Evolutionary conservation across 129 eudicot genomes (phyloP).

Genomic region (Artemisia annua): DNA sequence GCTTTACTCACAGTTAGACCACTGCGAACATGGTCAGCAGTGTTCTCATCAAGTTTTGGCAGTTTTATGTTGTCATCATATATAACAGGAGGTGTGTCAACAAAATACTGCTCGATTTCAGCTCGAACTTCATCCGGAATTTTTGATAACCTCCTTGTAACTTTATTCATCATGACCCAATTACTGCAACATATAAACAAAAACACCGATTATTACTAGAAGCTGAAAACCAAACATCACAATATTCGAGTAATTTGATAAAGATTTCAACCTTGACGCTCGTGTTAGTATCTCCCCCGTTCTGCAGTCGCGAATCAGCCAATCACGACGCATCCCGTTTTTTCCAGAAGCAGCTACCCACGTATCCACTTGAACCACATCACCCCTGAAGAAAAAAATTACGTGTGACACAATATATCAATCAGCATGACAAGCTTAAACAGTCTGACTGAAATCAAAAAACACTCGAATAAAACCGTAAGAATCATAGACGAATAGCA

Average conservation of each 20-base stretch:
- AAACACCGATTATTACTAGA: not conserved
- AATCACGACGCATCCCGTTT: slow-evolving; percentile 97
- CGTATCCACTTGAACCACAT: slow-evolving; percentile 96
- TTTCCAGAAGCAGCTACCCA: slow-evolving; percentile 98
- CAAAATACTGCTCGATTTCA: slow-evolving; percentile 76
- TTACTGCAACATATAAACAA: slow-evolving; percentile 43
- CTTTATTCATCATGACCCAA: slow-evolving; percentile 99
- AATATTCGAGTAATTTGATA: not conserved
- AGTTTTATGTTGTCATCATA: slow-evolving; percentile 76
- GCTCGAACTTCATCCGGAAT: slow-evolving; percentile 95
- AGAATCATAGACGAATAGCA: not conserved
- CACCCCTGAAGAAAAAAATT: slow-evolving; percentile 63
- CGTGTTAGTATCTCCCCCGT: slow-evolving; percentile 83
- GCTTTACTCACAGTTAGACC: slow-evolving; percentile 77
- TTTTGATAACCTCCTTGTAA: slow-evolving; percentile 78
- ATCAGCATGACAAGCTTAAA: not conserved
- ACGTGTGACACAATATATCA: slow-evolving; percentile 13
- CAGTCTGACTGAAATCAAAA: too few species aligned
- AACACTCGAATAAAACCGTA: not conserved
- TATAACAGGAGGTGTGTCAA: slow-evolving; percentile 80
- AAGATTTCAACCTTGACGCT: slow-evolving; percentile 76
- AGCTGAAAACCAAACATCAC: not conserved
- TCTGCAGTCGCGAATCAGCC: slow-evolving; percentile 84
- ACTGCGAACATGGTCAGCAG: slow-evolving; percentile 64
- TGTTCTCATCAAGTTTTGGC: slow-evolving; percentile 80